Conservation (phyloP, 2,329 filamentous ascomycete genomes). For the Clarireedia paspali region DNA sequence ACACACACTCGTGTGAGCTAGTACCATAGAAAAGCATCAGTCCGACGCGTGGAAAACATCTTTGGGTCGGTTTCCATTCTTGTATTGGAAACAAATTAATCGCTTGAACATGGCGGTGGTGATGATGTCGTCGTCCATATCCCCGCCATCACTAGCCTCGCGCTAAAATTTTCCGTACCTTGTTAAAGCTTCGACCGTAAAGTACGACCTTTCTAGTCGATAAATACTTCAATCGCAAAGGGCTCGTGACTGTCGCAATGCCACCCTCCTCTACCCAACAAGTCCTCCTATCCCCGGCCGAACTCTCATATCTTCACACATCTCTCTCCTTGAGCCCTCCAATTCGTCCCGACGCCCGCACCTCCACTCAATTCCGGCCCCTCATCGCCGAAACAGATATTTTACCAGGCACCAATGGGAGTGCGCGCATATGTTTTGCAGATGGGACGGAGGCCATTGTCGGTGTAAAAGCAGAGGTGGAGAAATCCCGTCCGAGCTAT, state of each 20-base stretch:
- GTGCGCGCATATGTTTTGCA: constrained; percentile 85
- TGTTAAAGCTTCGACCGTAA: background rate
- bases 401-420: constrained; percentile 82
- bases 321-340: constrained; percentile 76
- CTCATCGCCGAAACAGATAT: constrained; percentile 86
- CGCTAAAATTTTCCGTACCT: constrained; percentile 11
- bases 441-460: constrained; percentile 96
- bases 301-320: constrained; percentile 89
- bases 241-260: constrained; percentile 33
- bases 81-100: too few relatives aligned
- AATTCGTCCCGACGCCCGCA: constrained; percentile 81
- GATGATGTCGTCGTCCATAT: background rate
- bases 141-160: constrained; percentile 6
- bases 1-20: too few relatives aligned
- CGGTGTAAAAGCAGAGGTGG: constrained; percentile 90
- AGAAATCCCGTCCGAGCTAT: constrained; percentile 48
- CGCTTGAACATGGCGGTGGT: background rate
- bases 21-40: background rate
- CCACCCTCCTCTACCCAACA: constrained; percentile 49
- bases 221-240: background rate
- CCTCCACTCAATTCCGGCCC: constrained; percentile 80
- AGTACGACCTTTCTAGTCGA: background rate
- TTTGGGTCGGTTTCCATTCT: too few relatives aligned
- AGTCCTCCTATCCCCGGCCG: constrained; percentile 82
- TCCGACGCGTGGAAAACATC: background rate